Percentiles rank a stretch among this genome's conserved stretches.
Conservation (phyloP, 345 rosid genomes). For the Bruguiera gymnorhiza region DNA sequence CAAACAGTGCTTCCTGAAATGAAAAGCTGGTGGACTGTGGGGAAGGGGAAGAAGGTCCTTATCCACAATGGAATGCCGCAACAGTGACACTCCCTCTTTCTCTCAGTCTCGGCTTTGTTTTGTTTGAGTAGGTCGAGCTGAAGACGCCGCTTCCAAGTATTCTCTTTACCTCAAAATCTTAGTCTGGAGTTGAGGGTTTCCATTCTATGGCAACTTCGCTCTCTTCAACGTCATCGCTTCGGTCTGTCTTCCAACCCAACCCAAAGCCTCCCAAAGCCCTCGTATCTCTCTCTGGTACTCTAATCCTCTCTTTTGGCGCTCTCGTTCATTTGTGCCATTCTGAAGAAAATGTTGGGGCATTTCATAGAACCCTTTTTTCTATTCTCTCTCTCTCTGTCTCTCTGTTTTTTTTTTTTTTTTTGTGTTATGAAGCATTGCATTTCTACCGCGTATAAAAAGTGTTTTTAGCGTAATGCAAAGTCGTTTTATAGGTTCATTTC, state of each 20-base stretch:
- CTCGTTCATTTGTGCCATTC: too few relatives aligned
- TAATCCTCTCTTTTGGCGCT: background rate
- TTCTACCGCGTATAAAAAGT: background rate
- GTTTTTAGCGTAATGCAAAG: background rate
- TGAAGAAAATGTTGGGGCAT: too few relatives aligned
- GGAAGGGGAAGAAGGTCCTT: constrained; percentile 7
- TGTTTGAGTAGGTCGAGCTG: background rate
- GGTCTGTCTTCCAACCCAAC: constrained; percentile 35
- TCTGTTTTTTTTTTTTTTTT: background rate
- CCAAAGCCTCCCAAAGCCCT: constrained; percentile 38
- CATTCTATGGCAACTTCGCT: constrained; percentile 55
- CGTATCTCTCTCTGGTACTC: constrained; percentile 42
- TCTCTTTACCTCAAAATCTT: background rate
- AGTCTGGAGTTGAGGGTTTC: background rate
- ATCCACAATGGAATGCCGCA: constrained; percentile 20
- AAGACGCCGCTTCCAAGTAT: background rate
- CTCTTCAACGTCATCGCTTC: constrained; percentile 32
- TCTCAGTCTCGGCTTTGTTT: background rate
- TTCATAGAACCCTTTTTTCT: too few relatives aligned
- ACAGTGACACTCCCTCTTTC: too few relatives aligned
- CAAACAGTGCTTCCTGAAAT: background rate
- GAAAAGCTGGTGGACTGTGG: too few relatives aligned
- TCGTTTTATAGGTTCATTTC: constrained; percentile 36
- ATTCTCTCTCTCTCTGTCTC: too few relatives aligned
- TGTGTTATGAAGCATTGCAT: background rate